Base-by-base conservation (phyloP, 306 rosid genomes). In the Luffa acutangula region DNA sequence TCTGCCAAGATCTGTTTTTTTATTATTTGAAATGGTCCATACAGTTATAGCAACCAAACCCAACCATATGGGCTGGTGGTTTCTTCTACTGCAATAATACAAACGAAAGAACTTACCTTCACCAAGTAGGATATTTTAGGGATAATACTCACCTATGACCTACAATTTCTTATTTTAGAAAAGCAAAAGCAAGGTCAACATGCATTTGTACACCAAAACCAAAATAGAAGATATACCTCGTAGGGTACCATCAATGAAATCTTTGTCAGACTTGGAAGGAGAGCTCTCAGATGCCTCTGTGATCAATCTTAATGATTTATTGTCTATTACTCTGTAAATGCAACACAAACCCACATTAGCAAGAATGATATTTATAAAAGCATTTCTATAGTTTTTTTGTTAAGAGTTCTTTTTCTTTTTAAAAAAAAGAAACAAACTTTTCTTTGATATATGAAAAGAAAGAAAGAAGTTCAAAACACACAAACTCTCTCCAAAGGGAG, bases 301-400 rank as follows among this genome's bases (percentile, higher is more conserved):
- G 77, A 95, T 95, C 89, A 95, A 59, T 87, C 88, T 91, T 59
- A 95, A 83, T 7, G 99, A 86, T 83, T 85, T 90, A 86, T 93
- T 95, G 91, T 95, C 99, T 86, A 95, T 95, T 81, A 95, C 88
- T 86, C 99, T 95, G 89, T 78, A 86, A 82, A 63, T 25, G 37
- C 73, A 63, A 21, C 73, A 85, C 81, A 82, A 83, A 70, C 42
- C 81, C 85, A 82, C 48, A 53, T 82, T 37, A 67, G 78, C 71
- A 78, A 71, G 79, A 65, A n/a, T 49, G 72, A 20, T 51, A 18
- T 52, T 46, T 60, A 20, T 39, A 37, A n/a, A 18, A 53, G 56
- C 36, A 70, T 6, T n/a, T 48, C 48, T 52, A 52, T 7, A 34
- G 25, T 31, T 75, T 43, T 15, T 25, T 25, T 25, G 31, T 25